Conservation (phyloP, 1,139 yeast species). For the Torulaspora pretoriensis region DNA sequence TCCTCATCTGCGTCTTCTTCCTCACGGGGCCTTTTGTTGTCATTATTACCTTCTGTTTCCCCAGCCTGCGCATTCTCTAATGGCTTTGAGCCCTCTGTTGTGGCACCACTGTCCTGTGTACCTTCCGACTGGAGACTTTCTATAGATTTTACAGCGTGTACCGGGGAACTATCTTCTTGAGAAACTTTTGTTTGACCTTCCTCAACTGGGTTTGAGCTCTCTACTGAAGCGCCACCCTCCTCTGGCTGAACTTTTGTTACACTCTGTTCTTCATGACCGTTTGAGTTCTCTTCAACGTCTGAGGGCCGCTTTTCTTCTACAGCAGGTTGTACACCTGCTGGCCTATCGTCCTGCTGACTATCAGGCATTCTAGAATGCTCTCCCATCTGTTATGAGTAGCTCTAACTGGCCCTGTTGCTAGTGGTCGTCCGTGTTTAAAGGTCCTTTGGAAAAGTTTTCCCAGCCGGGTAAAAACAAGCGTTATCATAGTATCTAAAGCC, state of each 20-base stretch:
- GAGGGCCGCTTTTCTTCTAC: background rate
- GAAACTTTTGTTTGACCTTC: too few species aligned
- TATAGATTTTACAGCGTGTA: background rate
- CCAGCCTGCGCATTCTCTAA: background rate
- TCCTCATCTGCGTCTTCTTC: slow-evolving; percentile 31
- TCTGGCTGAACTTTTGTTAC: background rate
- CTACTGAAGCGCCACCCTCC: too few species aligned
- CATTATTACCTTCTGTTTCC: slow-evolving; percentile 4
- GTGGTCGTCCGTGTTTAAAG: background rate
- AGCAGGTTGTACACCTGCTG: background rate
- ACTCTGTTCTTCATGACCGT: background rate
- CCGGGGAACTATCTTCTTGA: background rate
- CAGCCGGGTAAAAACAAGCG: background rate
- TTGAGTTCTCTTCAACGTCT: background rate
- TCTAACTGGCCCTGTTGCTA: background rate
- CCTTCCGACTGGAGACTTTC: background rate
- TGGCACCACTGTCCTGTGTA: background rate
- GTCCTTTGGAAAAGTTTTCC: slow-evolving; percentile 5
- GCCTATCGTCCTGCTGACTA: slow-evolving; percentile 5
- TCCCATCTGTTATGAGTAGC: background rate
- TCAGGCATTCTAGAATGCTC: slow-evolving; percentile 8
- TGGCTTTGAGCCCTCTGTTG: background rate
- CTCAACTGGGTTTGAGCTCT: too few species aligned
- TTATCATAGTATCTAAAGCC: background rate
- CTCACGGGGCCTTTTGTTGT: slow-evolving; percentile 10